Evolutionary conservation across 2,329 filamentous ascomycete species (phyloP), one percentile per base, ranked within the genome.

Genomic region (Didymella pomorum): DNA sequence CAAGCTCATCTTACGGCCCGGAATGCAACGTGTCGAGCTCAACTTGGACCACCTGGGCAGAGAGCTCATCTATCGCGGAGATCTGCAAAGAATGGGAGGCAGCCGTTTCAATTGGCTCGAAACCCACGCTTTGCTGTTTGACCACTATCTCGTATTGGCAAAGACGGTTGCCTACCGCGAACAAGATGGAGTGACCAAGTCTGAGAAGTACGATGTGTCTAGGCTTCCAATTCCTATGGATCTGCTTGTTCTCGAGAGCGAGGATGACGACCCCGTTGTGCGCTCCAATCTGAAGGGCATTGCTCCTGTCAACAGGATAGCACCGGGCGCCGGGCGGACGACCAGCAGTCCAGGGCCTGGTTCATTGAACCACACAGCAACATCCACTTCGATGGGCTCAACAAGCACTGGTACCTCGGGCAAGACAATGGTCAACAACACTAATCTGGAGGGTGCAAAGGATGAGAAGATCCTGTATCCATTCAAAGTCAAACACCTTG

Each of bases 181-280:
- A 69, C 86, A 88, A 43, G 84, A 87, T 43, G 86, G 86, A 46
- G 86, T 85, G n/a, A 84, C 89, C 52, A 95, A 90, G 78, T 92
- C 91, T 68, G 87, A 90, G 70, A 83, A 84, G 64, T 99, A 95
- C 68, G 95, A 99, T 76, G 94, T 99, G 29, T 97, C 93, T 0
- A 93, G 96, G 76, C 84, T 96, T 81, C 92, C 91, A 7, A 97
- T 99, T 63, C 95, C 95, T 0, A 99, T 99, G 94, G 93, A 96
- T 68, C 83, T 99, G 2, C 82, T 99, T 25, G 91, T 96, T 48
- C 82, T 99, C 0, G 96, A 99, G 77, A 97, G 91, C 74, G 89
- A 91, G 66, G 92, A 94, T 65, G 96, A 99, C 65, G 92, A 97
- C 64, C 89, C 95, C 0, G 90, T 98, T 6, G 86, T 93, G 55